Conservation (phyloP, 345 rosid species). For the Citrus medica region DNA sequence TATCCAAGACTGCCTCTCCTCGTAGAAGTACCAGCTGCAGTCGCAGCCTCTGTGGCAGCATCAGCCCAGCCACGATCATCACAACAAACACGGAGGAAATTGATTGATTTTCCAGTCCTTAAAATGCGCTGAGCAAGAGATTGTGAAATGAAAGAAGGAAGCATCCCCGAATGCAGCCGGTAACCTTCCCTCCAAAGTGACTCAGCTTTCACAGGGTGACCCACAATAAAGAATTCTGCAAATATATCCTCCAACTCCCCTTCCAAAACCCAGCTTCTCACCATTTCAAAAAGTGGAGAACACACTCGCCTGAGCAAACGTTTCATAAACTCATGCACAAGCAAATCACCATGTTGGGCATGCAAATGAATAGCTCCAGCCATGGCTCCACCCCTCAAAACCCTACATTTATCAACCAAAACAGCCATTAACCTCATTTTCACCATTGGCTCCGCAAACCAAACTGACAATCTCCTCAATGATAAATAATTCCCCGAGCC, state of each 20-base stretch:
- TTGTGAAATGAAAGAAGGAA: conserved; percentile 88
- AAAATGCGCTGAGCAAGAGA: conserved; percentile 86
- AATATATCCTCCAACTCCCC: conserved; percentile 95
- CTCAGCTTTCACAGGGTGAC: conserved; percentile 92
- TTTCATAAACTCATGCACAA: conserved; percentile 87
- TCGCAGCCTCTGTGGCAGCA: conserved; percentile 85
- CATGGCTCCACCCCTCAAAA: conserved; percentile 93
- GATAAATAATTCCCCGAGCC: conserved; percentile 70
- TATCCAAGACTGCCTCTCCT: conserved; percentile 90
- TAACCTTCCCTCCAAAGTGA: conserved; percentile 99
- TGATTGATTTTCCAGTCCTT: conserved; percentile 96
- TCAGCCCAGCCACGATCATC: conserved; percentile 97
- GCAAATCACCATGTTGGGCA: conserved; percentile 93
- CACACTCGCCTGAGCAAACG: conserved; percentile 76
- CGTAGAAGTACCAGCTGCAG: conserved; percentile 92
- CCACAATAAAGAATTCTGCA: conserved; percentile 83
- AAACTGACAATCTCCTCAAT: conserved; percentile 80
- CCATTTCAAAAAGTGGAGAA: conserved; percentile 97
- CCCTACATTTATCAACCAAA: conserved; percentile 89
- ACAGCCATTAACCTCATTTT: conserved; percentile 99
- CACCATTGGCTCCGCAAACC: conserved; percentile 93
- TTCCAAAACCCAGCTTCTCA: conserved; percentile 98
- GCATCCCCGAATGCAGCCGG: conserved; percentile 79
- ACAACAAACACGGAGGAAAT: conserved; percentile 93
- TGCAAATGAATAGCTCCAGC: conserved; percentile 97